Conservation (phyloP, 2,329 filamentous ascomycete genomes). For the Microdochium nivale region DNA sequence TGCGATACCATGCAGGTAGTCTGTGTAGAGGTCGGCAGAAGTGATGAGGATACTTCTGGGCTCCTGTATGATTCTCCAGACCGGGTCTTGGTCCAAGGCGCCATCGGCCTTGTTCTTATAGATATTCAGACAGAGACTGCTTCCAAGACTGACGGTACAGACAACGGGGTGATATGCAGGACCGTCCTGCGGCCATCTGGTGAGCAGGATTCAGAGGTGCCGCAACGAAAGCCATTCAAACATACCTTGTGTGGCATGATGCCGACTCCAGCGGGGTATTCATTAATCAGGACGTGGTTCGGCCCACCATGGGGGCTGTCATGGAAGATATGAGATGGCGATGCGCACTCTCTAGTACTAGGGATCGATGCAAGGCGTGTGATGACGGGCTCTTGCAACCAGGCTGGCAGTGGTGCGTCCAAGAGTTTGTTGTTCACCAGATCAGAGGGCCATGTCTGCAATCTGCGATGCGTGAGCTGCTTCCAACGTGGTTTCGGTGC, state of each 20-base stretch:
- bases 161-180: constrained; percentile 79
- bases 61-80: constrained; percentile 67
- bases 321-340: constrained; percentile 38
- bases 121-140: constrained; percentile 69
- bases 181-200: constrained; percentile 49
- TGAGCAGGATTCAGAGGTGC: constrained; percentile 12
- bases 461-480: constrained; percentile 73
- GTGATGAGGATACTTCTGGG: constrained; percentile 73
- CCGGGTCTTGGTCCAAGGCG: constrained; percentile 41
- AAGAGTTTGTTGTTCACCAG: constrained; percentile 73
- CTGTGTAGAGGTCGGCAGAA: constrained; percentile 56
- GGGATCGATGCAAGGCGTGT: constrained; percentile 47
- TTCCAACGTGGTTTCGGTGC: constrained; percentile 77
- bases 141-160: constrained; percentile 81
- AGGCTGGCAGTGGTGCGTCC: constrained; percentile 62
- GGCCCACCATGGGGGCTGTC: constrained; percentile 65
- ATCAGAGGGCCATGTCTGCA: constrained; percentile 85
- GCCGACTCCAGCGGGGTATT: constrained; percentile 80
- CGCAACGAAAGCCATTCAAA: constrained; percentile 9
- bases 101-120: constrained; percentile 55
- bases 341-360: constrained; percentile 17
- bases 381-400: constrained; percentile 65
- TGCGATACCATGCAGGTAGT: constrained; percentile 68
- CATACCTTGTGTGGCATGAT: constrained; percentile 83
- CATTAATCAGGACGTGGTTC: constrained; percentile 91